Evolutionary conservation across 139 green algal genomes (phyloP), one percentile per base, ranked within the genome.

Genomic region (Picochlorum sp.): DNA sequence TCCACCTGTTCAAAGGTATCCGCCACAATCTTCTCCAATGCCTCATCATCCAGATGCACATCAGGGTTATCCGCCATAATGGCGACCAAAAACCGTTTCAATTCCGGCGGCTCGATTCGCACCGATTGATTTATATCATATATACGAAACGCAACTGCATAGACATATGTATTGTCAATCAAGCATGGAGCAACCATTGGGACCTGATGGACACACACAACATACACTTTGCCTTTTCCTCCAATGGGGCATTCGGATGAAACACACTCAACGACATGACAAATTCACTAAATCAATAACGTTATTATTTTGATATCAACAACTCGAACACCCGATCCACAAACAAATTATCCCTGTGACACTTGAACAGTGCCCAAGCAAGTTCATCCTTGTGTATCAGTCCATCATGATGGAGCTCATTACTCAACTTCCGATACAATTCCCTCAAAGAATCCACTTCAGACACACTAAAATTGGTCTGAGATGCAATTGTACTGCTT

Each of bases 381-480:
- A 90, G 85, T 72, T 90, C 83, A 34, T 90, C 83, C 57, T 81
- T 81, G 64, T 90, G 83, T n/a, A 89, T 87, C 15, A 87, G 23
- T 4, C 76, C 74, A 68, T 87, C 81, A 75, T 79, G 60, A 49
- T 83, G 66, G 41, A 87, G 49, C 18, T 60, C 67, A 55, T 82
- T 87, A 72, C 68, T 81, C 9, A 87, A 41, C n/a, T 70, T 62
- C 3, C 63, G 44, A 58, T 83, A 86, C 7, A 86, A 60, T 54
- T 82, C 72, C 32, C 61, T 49, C 18, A 86, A 59, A 14, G 80
- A 75, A n/a, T 76, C 70, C 6, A 86, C 72, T 47, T 86, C 80
- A 23, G 72, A 69, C 3, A 71, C 20, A 13, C 64, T 82, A 56
- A 86, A 76, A 52, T 67, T 63, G 16, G 69, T 76, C 20, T 75